Percentiles rank a stretch among this genome's conserved stretches.
Conservation (phyloP, 352 stramenopile species). For the Phytopythium cucurbitacearum region DNA sequence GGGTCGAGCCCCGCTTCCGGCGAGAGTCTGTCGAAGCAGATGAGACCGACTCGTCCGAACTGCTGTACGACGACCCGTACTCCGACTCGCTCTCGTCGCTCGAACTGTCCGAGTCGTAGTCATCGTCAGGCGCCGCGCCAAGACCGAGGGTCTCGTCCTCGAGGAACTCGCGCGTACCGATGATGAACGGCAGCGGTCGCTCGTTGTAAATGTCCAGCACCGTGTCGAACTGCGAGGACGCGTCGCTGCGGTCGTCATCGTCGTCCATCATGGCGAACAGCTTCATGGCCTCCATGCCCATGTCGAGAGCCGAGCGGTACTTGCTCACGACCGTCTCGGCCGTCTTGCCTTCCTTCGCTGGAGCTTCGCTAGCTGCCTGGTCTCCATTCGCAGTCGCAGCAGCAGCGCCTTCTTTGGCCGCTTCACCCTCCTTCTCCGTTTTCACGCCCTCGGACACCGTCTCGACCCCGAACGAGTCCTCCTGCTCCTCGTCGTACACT, state of each 20-base stretch:
- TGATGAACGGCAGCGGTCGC: conserved; percentile 82
- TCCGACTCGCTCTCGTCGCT: conserved; percentile 54
- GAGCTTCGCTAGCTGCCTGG: conserved; percentile 1
- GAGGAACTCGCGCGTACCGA: conserved; percentile 81
- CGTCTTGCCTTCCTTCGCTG: conserved; percentile 17
- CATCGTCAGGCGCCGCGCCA: conserved; percentile 58
- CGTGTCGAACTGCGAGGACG: conserved; percentile 57
- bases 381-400: conserved; percentile 6
- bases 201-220: conserved; percentile 89
- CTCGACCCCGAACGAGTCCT: conserved; percentile 53
- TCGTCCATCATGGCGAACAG: conserved; percentile 82
- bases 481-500: conserved; percentile 86
- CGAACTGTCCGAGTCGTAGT: conserved; percentile 27
- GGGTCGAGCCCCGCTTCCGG: conserved; percentile 15
- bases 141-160: conserved; percentile 82
- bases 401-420: conserved; percentile 12
- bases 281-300: conserved; percentile 81
- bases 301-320: conserved; percentile 70
- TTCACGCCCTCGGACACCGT: conserved; percentile 1
- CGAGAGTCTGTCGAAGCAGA: conserved; percentile 11
- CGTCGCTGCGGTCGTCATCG: conserved; percentile 46
- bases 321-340: conserved; percentile 65
- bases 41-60: conserved; percentile 50
- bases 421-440: conserved; percentile 5
- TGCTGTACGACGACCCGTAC: conserved; percentile 64